These are phyloP conservation scores for Pelagophyceae sp. DNA, from an alignment of 352 stramenopile species.

Conservation along the genomic window DNA sequence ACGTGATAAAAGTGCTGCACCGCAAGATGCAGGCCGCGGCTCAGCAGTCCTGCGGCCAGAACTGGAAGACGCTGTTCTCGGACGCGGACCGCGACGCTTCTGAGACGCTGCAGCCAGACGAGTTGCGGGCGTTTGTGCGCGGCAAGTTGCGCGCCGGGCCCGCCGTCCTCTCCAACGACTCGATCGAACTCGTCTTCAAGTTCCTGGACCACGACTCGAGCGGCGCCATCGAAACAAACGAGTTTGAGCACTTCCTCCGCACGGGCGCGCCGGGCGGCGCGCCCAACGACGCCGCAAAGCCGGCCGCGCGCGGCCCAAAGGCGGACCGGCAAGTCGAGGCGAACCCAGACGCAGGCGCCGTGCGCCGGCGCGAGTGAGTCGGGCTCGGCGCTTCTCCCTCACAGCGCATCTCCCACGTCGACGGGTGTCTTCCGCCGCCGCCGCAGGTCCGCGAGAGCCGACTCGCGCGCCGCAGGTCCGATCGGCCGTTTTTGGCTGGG, in stretches of 20 bases:
- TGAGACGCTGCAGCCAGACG: neutral
- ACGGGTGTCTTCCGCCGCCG: too few species aligned
- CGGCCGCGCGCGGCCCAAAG: too few species aligned
- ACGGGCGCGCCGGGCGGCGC: too few species aligned
- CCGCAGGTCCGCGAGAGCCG: too few species aligned
- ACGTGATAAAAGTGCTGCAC: neutral
- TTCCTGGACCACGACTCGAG: neutral
- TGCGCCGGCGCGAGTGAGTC: neutral
- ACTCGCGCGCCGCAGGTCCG: neutral
- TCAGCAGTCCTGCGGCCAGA: too few species aligned
- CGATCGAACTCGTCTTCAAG: neutral
- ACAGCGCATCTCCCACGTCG: neutral
- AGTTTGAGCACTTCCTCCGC: conserved; percentile 2
- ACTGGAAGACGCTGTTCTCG: neutral
- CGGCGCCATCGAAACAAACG: neutral
- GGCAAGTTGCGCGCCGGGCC: neutral
- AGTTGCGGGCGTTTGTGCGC: neutral
- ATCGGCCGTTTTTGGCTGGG: neutral
- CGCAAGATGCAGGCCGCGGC: neutral
- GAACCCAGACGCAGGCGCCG: neutral
- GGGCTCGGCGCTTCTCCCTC: neutral
- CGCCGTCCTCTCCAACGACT: neutral
- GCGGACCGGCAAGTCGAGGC: neutral
- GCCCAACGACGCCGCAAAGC: too few species aligned
- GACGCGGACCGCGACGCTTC: neutral